These are phyloP conservation scores for Cryptococcus sp. DNA, from an alignment of 1,284 basidiomycete species.

Conservation along the genomic window DNA sequence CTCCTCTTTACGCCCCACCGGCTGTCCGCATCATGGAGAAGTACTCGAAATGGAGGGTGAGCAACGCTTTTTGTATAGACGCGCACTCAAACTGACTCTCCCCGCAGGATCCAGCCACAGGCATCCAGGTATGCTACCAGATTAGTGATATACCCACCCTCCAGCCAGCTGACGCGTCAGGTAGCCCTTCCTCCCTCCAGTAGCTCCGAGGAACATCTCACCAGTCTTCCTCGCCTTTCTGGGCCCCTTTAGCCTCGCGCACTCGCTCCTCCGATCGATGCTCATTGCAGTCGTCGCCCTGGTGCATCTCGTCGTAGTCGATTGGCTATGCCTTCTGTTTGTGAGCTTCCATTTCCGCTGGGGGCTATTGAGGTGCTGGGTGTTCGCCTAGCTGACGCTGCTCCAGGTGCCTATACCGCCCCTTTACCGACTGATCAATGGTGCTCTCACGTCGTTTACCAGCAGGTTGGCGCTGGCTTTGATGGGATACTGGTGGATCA, in stretches of 20 bases:
- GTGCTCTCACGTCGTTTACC: constrained; percentile 29
- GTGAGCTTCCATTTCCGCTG: constrained; percentile 21
- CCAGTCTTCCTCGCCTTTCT: constrained; percentile 23
- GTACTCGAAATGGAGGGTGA: constrained; percentile 51
- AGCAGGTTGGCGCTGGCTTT: constrained; percentile 38
- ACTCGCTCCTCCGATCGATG: constrained; percentile 16
- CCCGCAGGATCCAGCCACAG: constrained; percentile 46
- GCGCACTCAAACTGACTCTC: constrained; percentile 9
- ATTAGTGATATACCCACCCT: constrained; percentile 2
- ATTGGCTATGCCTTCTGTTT: constrained; percentile 24
- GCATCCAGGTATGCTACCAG: constrained; percentile 40
- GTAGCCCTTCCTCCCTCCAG: constrained; percentile 37
- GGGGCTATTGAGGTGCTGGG: no score
- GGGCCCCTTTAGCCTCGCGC: constrained; percentile 13
- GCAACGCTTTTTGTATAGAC: constrained; percentile 1
- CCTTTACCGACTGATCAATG: constrained; percentile 14
- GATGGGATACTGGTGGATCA: constrained; percentile 48
- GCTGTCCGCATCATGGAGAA: constrained; percentile 42
- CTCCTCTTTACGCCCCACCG: no score
- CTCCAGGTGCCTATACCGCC: constrained; percentile 27
- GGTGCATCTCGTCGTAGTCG: constrained; percentile 32
- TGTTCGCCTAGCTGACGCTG: constrained; percentile 5
- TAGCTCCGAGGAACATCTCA: constrained; percentile 22
- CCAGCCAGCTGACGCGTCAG: not conserved
- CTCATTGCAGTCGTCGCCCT: constrained; percentile 24